These are phyloP conservation scores for Aspergillus fischeri DNA, from an alignment of 2,329 filamentous ascomycete genomes.

Conservation along the genomic window DNA sequence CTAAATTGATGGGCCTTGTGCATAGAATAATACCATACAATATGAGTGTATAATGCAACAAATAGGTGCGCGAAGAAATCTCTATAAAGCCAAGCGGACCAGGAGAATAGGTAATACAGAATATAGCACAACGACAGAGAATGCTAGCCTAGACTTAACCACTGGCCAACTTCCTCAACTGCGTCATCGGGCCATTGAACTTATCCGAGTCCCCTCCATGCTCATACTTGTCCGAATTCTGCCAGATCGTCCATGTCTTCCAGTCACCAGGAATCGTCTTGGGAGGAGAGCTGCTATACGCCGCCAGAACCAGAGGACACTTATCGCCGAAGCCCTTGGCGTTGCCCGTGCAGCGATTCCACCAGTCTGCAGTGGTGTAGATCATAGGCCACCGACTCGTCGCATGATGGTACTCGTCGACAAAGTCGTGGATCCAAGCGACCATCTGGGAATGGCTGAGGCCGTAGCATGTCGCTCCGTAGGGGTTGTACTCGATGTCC, in stretches of 20 bases:
- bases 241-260: constrained; percentile 14
- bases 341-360: constrained; percentile 50
- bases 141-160: background rate
- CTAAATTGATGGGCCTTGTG: no score
- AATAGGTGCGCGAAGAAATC: no score
- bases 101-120: background rate
- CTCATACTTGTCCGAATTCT: constrained; percentile 14
- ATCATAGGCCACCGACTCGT: constrained; percentile 50
- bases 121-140: no score
- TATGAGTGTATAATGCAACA: no score
- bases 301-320: constrained; percentile 47
- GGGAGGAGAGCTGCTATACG: constrained; percentile 36
- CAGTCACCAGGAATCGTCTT: constrained; percentile 48
- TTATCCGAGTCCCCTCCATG: constrained; percentile 18
- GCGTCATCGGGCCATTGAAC: constrained; percentile 13
- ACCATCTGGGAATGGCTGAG: constrained; percentile 45
- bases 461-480: constrained; percentile 42
- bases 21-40: no score
- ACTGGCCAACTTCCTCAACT: constrained; percentile 9
- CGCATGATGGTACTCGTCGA: constrained; percentile 45
- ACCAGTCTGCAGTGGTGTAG: constrained; percentile 52
- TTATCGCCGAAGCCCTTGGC: constrained; percentile 45
- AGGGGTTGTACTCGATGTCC: constrained; percentile 47
- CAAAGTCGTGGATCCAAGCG: constrained; percentile 51
- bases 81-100: background rate